These are phyloP conservation scores for Blastomyces parvus DNA, from an alignment of 2,329 filamentous ascomycete species.

Conservation along the genomic window DNA sequence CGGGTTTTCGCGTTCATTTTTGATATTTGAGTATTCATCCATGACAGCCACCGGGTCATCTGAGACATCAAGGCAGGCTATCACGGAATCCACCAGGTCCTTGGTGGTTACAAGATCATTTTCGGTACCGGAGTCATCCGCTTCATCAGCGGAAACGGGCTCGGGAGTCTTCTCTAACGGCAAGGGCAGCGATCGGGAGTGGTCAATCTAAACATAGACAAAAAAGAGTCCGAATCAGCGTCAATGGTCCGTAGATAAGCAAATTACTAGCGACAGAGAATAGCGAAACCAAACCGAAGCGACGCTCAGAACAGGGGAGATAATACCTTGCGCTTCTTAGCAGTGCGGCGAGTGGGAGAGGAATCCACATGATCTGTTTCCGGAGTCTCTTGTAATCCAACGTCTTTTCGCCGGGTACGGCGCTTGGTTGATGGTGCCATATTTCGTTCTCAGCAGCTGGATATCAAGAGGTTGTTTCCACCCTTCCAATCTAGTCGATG, in stretches of 20 bases:
- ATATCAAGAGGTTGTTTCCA: background rate
- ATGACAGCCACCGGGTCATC: conserved; percentile 38
- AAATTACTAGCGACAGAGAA: background rate
- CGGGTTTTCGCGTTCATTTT: conserved; percentile 33
- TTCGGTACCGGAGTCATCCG: conserved; percentile 35
- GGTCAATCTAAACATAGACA: conserved; percentile 11
- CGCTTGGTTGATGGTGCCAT: conserved; percentile 38
- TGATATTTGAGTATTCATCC: conserved; percentile 38
- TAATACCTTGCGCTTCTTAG: conserved; percentile 41
- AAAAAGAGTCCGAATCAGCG: conserved; percentile 6
- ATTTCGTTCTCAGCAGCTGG: conserved; percentile 8
- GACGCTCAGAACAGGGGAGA: conserved; percentile 6
- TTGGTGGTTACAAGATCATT: conserved; percentile 35
- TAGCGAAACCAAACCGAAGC: background rate
- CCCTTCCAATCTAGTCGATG: background rate
- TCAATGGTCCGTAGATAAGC: background rate
- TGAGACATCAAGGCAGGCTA: conserved; percentile 37
- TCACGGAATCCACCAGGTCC: conserved; percentile 40
- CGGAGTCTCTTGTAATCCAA: conserved; percentile 36
- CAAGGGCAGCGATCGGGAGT: conserved; percentile 28
- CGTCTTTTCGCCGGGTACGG: conserved; percentile 38
- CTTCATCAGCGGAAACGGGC: conserved; percentile 29
- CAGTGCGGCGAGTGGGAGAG: conserved; percentile 38
- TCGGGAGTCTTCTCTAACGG: conserved; percentile 30
- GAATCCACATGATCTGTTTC: conserved; percentile 40